These are phyloP conservation scores for Candida suzukii DNA, from an alignment of 805 yeast genomes.

Conservation along the genomic window DNA sequence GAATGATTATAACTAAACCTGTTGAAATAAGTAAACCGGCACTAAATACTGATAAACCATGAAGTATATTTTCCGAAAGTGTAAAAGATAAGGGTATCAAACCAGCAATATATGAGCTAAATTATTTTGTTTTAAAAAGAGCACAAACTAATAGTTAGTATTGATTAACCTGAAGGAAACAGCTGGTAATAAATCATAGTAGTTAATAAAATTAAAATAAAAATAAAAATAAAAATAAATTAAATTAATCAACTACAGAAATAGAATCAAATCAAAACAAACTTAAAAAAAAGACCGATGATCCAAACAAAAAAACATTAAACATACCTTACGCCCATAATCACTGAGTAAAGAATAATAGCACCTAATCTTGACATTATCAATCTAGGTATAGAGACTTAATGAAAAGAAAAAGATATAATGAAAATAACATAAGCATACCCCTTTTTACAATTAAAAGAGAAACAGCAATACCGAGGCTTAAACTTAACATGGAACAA, in stretches of 20 bases:
- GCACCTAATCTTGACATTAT: constrained; percentile 11
- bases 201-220: no score
- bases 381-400: background rate
- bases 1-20: constrained; percentile 50
- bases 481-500: no score
- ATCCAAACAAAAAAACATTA: no score
- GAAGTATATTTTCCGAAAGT: constrained; percentile 22
- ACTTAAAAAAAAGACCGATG: no score
- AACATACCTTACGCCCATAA: constrained; percentile 16
- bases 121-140: background rate
- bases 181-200: no score
- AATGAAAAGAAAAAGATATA: background rate
- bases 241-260: no score
- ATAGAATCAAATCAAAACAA: no score
- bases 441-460: no score
- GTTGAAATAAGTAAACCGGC: constrained; percentile 59
- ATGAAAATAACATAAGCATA: background rate
- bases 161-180: no score
- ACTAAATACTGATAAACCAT: constrained; percentile 41
- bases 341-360: constrained; percentile 12
- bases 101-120: constrained; percentile 22
- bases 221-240: no score
- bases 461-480: no score
- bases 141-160: no score
- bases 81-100: constrained; percentile 18